phyloP scores from a whole-genome alignment of 2,329 filamentous ascomycete species.

The Neofusicoccum cordaticola region DNA sequence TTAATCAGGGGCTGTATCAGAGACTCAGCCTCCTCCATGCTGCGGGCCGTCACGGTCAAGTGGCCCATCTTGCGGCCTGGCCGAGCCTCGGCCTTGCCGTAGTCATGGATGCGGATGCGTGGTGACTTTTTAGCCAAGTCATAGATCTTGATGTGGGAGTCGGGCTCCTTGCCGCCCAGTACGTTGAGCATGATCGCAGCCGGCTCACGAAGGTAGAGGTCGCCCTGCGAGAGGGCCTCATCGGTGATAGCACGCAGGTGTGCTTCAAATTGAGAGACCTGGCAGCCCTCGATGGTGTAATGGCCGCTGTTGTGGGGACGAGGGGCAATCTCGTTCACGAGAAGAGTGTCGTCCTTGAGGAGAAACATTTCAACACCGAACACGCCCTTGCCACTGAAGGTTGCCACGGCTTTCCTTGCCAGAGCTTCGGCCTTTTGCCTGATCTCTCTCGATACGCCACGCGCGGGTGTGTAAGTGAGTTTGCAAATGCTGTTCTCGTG shows the following conservation, averaged over 20 bases:
- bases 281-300: constrained; percentile 89
- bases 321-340: constrained; percentile 86
- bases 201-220: constrained; percentile 58
- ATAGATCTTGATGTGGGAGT: constrained; percentile 62
- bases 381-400: constrained; percentile 83
- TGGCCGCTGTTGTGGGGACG: constrained; percentile 89
- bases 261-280: constrained; percentile 86
- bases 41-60: constrained; percentile 73
- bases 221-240: constrained; percentile 52
- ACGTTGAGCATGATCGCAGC: constrained; percentile 76
- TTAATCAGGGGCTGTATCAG: constrained; percentile 69
- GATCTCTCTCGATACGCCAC: constrained; percentile 61
- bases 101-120: constrained; percentile 73
- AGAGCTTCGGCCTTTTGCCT: constrained; percentile 69
- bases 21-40: constrained; percentile 65
- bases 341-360: constrained; percentile 61
- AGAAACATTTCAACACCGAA: constrained; percentile 98
- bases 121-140: constrained; percentile 57
- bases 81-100: constrained; percentile 81
- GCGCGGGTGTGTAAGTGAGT: constrained; percentile 80
- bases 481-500: constrained; percentile 97
- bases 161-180: constrained; percentile 64
- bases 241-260: constrained; percentile 82
- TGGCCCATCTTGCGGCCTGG: constrained; percentile 94
- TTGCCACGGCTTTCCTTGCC: constrained; percentile 73